A percentile compares a stretch with the other conserved stretches of the same genome.
These are phyloP conservation scores for Talaromyces rugulosus DNA, from an alignment of 2,329 filamentous ascomycete species.

Conservation along the genomic window DNA sequence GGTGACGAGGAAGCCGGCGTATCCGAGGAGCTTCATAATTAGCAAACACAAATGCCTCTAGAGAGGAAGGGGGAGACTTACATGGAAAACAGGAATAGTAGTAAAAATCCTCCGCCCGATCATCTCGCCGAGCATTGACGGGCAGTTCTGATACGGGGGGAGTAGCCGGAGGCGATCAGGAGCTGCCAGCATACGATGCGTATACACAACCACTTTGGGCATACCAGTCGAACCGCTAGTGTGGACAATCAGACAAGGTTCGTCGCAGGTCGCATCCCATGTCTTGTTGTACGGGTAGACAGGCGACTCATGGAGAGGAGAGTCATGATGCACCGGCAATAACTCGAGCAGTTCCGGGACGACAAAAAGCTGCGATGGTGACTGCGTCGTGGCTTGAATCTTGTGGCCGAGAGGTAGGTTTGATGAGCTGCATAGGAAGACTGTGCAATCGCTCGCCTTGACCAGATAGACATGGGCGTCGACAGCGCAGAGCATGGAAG, in stretches of 20 bases:
- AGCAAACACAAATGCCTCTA: neutral
- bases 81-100: conserved; percentile 21
- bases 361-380: neutral
- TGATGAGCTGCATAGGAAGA: conserved; percentile 3
- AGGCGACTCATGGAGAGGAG: neutral
- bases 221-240: conserved; percentile 26
- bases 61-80: conserved; percentile 4
- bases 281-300: conserved; percentile 18
- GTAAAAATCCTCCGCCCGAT: conserved; percentile 17
- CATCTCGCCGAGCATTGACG: conserved; percentile 11
- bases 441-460: conserved; percentile 3
- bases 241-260: conserved; percentile 26
- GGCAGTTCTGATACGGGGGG: conserved; percentile 10
- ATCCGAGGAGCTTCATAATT: conserved; percentile 17
- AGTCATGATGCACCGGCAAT: conserved; percentile 10
- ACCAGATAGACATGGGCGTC: conserved; percentile 10
- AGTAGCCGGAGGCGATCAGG: conserved; percentile 4
- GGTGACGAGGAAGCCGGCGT: conserved; percentile 15
- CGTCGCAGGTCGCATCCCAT: conserved; percentile 22
- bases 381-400: neutral
- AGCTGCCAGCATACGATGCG: conserved; percentile 19
- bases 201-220: conserved; percentile 21
- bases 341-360: conserved; percentile 17
- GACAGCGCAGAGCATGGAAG: conserved; percentile 8
- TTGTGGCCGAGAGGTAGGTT: conserved; percentile 1